Base-by-base conservation (phyloP, 768 basidiomycete species). In the Dacryopinax spathularia region DNA sequence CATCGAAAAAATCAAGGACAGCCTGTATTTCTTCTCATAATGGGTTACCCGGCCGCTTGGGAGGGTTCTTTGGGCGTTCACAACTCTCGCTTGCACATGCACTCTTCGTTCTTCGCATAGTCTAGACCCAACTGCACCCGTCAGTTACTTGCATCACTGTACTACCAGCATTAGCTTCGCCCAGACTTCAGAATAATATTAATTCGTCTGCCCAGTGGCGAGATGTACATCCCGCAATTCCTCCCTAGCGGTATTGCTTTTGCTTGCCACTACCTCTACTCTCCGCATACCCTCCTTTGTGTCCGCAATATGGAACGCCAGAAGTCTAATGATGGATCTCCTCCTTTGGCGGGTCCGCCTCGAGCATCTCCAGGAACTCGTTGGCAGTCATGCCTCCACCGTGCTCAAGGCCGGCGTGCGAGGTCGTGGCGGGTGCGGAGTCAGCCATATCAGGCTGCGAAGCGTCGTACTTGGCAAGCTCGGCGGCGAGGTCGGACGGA, bases 21-120 rank as follows among this genome's bases (percentile, higher is more conserved):
- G 88, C 41, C 79, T 80, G 35, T 98, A 97, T 75, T 98, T 98
- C 82, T 98, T 97, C 81, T 94, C 93, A 41, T 96, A 82, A 66
- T 10, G 15, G 48, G 5, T 29, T 29, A 27, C 25, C 15, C 48
- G n/a, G n/a, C n/a, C n/a, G n/a, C n/a, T n/a, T n/a, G n/a, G n/a
- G n/a, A n/a, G n/a, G n/a, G n/a, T n/a, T 13, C 5, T 6, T 27
- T 56, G 10, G 48, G 5, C 5, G 25, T 20, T 56, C 48, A 5
- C 48, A 25, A n/a, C n/a, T n/a, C 29, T 31, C 29, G 29, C 20
- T 56, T 56, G 9, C 48, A 13, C 48, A 56, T 6, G 5, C 31
- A 18, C 5, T 6, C 18, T 41, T 41, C 48, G 9, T 29, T 29
- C 22, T 18, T 9, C 25, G 15, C 25, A 9, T 56, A 20, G 31